A percentile compares a stretch with the other conserved stretches of the same genome.
Conservation (phyloP, 352 stramenopile species). For the Phytophthora sojae region DNA sequence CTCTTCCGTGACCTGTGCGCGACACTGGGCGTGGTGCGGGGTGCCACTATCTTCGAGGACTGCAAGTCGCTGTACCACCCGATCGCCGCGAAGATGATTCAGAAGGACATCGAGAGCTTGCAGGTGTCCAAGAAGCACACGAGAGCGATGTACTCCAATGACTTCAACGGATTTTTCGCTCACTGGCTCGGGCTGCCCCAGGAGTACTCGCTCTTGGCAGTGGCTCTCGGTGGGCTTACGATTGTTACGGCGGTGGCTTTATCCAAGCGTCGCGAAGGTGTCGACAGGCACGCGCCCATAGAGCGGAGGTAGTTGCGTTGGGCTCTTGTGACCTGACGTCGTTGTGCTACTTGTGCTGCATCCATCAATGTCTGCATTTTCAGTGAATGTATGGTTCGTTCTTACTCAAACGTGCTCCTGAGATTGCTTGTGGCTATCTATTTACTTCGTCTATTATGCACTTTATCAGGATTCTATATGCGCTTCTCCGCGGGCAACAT, state of each 20-base stretch:
- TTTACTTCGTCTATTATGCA: conserved; percentile 24
- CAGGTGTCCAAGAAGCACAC: conserved; percentile 12
- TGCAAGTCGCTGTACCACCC: conserved; percentile 71
- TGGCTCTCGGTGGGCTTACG: conserved; percentile 25
- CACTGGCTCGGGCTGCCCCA: conserved; percentile 40
- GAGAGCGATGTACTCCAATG: conserved; percentile 20
- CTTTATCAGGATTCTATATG: conserved; percentile 19
- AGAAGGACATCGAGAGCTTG: conserved; percentile 49
- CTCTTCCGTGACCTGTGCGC: conserved; percentile 65
- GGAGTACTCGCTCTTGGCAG: conserved; percentile 33
- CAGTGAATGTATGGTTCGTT: neutral
- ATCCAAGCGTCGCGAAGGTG: conserved; percentile 34
- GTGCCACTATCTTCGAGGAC: conserved; percentile 37
- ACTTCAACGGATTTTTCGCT: conserved; percentile 35
- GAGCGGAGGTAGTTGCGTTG: neutral
- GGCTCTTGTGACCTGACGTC: neutral
- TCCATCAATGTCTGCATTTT: neutral
- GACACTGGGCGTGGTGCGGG: conserved; percentile 28
- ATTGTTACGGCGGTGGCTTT: conserved; percentile 29
- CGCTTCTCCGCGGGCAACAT: neutral
- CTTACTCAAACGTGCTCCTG: neutral
- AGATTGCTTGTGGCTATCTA: neutral
- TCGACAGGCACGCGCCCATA: neutral
- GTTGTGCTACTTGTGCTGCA: neutral
- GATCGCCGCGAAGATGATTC: conserved; percentile 74